Evolutionary conservation across 352 stramenopile species (phyloP).

Genomic region (Pythium aristosporum): DNA sequence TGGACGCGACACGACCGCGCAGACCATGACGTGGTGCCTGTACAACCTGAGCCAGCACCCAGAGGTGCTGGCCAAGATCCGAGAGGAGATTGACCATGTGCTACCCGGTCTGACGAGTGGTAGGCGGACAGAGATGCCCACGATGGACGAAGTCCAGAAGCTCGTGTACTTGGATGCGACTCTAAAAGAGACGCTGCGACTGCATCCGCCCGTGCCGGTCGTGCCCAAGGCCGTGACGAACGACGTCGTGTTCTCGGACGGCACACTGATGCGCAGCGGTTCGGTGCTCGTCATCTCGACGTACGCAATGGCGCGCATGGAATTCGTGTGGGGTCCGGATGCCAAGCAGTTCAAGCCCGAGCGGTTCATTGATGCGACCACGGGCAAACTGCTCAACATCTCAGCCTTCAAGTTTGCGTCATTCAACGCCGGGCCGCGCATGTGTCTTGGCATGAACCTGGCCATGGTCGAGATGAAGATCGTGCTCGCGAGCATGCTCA

Average conservation of each 20-base stretch:
- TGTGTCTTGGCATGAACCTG: slow-evolving; percentile 56
- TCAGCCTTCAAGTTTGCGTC: slow-evolving; percentile 64
- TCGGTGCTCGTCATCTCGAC: slow-evolving; percentile 23
- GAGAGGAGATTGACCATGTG: slow-evolving; percentile 38
- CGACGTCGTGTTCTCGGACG: slow-evolving; percentile 37
- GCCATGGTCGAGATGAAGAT: slow-evolving; percentile 84
- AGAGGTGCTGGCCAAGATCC: slow-evolving; percentile 43
- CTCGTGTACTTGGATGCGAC: slow-evolving; percentile 49
- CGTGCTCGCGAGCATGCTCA: slow-evolving; percentile 50
- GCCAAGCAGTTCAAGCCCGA: slow-evolving; percentile 35
- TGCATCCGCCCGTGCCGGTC: slow-evolving; percentile 41
- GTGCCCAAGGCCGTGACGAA: slow-evolving; percentile 24
- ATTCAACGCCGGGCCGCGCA: slow-evolving; percentile 55
- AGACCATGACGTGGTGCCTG: slow-evolving; percentile 76
- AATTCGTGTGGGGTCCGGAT: slow-evolving; percentile 36
- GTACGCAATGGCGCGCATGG: slow-evolving; percentile 33
- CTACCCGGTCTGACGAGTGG: slow-evolving; percentile 17
- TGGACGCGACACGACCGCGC: slow-evolving; percentile 72
- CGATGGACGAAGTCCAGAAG: slow-evolving; percentile 44
- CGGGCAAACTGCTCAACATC: slow-evolving; percentile 23
- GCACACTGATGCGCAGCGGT: slow-evolving; percentile 27
- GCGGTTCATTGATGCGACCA: slow-evolving; percentile 28
- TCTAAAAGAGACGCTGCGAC: slow-evolving; percentile 42
- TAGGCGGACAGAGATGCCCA: slow-evolving; percentile 18
- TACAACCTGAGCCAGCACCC: slow-evolving; percentile 55